phyloP scores from a whole-genome alignment of 1,284 basidiomycete species.

The Ganoderma lucidum region DNA sequence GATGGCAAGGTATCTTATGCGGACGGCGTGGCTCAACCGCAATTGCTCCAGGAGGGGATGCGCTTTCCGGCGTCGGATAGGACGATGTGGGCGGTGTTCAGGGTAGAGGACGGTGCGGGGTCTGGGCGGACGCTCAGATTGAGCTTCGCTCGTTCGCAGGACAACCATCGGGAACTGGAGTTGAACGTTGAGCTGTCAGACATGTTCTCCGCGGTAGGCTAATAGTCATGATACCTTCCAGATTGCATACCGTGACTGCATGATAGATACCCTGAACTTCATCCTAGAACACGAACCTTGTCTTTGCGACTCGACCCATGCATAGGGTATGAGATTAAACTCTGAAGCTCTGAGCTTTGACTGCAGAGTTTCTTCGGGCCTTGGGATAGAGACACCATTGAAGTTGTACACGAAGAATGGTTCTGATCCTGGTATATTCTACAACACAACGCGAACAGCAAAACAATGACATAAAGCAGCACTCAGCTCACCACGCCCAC shows the following conservation, averaged over 20 bases:
- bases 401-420: background rate
- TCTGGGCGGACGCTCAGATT: background rate
- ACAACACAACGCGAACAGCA: background rate
- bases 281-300: too few species aligned
- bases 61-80: constrained; percentile 1
- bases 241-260: too few species aligned
- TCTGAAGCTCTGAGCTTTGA: background rate
- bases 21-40: background rate
- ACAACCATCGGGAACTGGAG: background rate
- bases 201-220: background rate
- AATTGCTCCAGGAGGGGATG: background rate
- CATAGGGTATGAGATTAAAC: too few species aligned
- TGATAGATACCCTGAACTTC: too few species aligned
- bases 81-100: constrained; percentile 4
- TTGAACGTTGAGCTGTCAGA: background rate
- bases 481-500: constrained; percentile 8
- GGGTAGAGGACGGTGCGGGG: background rate
- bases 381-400: background rate
- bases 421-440: background rate
- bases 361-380: background rate
- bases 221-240: background rate
- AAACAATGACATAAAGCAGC: background rate
- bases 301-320: too few species aligned
- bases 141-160: constrained; percentile 3
- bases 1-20: background rate